phyloP scores from a whole-genome alignment of 208 protist species.

The Leishmania major region DNA sequence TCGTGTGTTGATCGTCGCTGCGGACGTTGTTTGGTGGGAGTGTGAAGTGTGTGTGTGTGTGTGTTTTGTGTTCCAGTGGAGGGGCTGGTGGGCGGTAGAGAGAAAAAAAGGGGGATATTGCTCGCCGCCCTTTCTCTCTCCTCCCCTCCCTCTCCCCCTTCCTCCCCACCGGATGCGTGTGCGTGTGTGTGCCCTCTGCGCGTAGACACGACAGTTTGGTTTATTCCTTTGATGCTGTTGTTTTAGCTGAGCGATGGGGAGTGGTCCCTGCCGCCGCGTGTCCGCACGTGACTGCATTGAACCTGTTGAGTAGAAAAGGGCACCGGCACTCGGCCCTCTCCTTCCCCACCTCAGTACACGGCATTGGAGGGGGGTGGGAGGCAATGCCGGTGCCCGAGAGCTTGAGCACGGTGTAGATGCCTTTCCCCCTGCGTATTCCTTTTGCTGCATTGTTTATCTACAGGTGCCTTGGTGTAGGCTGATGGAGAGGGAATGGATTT shows the following conservation, averaged over 20 bases:
- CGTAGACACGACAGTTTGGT: not conserved
- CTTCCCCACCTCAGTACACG: not conserved
- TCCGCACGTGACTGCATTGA: not conserved
- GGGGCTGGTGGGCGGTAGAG: not conserved
- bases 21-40: not conserved
- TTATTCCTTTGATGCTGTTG: not conserved
- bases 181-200: not conserved
- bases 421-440: not conserved
- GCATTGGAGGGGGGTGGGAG: not conserved
- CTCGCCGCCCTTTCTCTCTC: not conserved
- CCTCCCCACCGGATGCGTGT: not conserved
- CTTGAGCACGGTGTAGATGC: not conserved
- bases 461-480: not conserved
- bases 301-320: not conserved
- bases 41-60: not conserved
- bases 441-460: not conserved
- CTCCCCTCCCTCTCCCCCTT: not conserved
- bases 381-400: not conserved
- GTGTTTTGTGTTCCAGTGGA: not conserved
- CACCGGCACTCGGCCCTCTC: not conserved
- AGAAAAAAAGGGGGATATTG: not conserved
- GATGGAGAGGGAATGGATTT: not conserved
- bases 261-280: not conserved
- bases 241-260: not conserved
- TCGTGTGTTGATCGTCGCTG: not conserved